phyloP scores from a whole-genome alignment of 352 stramenopile genomes.

The Phytopythium boreale region DNA sequence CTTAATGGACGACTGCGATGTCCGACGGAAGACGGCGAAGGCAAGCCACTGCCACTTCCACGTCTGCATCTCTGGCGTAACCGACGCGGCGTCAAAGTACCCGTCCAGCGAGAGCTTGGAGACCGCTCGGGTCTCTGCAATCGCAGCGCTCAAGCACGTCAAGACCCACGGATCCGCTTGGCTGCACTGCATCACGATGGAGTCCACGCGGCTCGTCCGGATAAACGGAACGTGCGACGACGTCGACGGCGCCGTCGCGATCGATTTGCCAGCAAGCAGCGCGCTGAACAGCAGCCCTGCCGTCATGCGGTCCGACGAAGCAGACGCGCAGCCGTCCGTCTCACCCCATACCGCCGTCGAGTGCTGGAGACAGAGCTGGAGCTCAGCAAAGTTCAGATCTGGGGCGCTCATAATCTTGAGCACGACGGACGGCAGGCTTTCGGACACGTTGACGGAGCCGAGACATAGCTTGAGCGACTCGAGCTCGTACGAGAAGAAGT shows the following conservation, averaged over 20 bases:
- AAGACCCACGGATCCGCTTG: constrained; percentile 22
- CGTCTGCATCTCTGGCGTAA: constrained; percentile 15
- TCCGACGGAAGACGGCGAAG: constrained; percentile 21
- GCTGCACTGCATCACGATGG: constrained; percentile 24
- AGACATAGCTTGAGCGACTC: constrained; percentile 30
- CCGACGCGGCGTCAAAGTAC: constrained; percentile 9
- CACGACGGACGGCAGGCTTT: constrained; percentile 13
- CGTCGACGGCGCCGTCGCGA: constrained; percentile 10
- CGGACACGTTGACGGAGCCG: constrained; percentile 19
- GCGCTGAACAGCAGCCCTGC: constrained; percentile 22
- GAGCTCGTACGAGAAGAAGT: constrained; percentile 32
- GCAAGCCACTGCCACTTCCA: constrained; percentile 27
- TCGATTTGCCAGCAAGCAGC: constrained; percentile 18
- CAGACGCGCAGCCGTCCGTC: neutral
- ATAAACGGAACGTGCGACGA: constrained; percentile 5
- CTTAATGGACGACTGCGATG: constrained; percentile 24
- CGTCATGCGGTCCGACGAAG: constrained; percentile 6
- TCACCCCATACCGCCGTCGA: constrained; percentile 7
- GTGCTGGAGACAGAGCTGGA: constrained; percentile 26
- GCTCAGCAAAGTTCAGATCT: constrained; percentile 19
- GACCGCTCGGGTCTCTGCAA: constrained; percentile 15
- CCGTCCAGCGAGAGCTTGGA: constrained; percentile 19
- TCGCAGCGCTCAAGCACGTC: constrained; percentile 17
- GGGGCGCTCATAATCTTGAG: constrained; percentile 15
- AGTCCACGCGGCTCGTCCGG: constrained; percentile 13